Evolutionary conservation across 176 grass and related monocot species (phyloP), one percentile per base, ranked within the genome.

Genomic region (Guadua angustifolia): DNA sequence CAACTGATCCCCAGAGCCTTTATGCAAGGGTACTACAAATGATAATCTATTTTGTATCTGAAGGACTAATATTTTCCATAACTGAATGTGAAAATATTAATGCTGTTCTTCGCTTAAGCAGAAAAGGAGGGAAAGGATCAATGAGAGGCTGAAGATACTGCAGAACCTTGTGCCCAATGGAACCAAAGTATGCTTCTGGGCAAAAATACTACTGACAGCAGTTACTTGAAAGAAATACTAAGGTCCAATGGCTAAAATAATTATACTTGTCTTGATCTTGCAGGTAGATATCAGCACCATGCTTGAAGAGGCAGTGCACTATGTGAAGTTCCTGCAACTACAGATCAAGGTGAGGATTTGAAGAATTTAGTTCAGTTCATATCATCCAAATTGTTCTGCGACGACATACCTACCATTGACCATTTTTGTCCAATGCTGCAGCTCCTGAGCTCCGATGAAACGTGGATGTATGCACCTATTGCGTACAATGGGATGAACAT

Each of bases 211-310:
- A 35, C 33, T 44, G 49, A 29, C 22, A 62, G 73, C 45, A 49
- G 63, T 40, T 63, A 44, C 18, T 70, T 75, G 38, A 18, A 44
- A 42, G 16, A 19, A 70, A 66, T 62, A 66, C 2, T 59, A 70
- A 17, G 58, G 9, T 16, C 52, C 33, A 66, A 49, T 29, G 25
- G 16, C 35, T 58, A 72, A 74, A 75, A 71, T 14, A 51, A 45
- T 21, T 60, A 64, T 53, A 7, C 38, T 57, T 29, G 24, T 13
- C 4, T 75, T 55, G 64, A 60, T 84, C 22, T 88, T 88, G 66
- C 65, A 94, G 90, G 87, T 97, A 21, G 94, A 97, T 24, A 92
- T 97, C 58, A 97, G 92, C 90, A 97, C 94, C 78, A 94, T 97
- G 92, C 90, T 97, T 53, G 94, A 97, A 71, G 94, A 94, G 88